Conservation (phyloP, 441 rosid species). For the Corymbia calophylla region DNA sequence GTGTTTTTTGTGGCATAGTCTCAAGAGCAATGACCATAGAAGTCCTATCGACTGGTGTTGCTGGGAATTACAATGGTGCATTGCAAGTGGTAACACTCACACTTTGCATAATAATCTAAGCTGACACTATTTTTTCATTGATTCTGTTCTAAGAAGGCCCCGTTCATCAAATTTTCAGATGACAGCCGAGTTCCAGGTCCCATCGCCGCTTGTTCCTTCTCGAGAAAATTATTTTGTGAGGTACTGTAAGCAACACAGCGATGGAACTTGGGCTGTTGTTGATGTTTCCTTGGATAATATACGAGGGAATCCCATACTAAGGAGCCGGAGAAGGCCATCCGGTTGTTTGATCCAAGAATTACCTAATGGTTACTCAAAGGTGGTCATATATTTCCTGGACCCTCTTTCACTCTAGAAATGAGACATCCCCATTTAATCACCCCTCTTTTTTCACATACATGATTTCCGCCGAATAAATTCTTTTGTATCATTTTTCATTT, state of each 20-base stretch:
- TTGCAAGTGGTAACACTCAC: slow-evolving; percentile 1
- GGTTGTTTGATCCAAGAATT: slow-evolving; percentile 88
- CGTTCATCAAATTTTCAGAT: not conserved
- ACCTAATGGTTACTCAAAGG: slow-evolving; percentile 96
- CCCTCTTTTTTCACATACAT: not conserved
- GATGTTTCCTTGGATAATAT: slow-evolving; percentile 86
- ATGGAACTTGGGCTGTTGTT: slow-evolving; percentile 94
- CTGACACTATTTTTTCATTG: not conserved
- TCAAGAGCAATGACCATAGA: slow-evolving; percentile 1
- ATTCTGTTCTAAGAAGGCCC: not conserved
- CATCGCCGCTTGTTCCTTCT: slow-evolving; percentile 81
- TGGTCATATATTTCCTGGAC: slow-evolving; percentile 1
- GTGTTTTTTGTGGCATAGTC: not conserved
- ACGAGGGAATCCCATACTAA: slow-evolving; percentile 38
- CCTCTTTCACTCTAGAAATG: not conserved
- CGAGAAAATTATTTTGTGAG: slow-evolving; percentile 82
- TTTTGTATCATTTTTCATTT: not conserved
- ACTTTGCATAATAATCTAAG: not conserved
- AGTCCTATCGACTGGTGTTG: slow-evolving; percentile 4
- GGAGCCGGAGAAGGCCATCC: slow-evolving; percentile 82
- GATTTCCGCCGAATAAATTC: not conserved
- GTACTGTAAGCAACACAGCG: slow-evolving; percentile 80
- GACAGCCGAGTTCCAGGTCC: slow-evolving; percentile 30
- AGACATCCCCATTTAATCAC: not conserved
- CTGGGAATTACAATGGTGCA: slow-evolving; percentile 1